Evolutionary conservation across 140 eudicot genomes (phyloP).

Genomic region (Senecio squalidus): DNA sequence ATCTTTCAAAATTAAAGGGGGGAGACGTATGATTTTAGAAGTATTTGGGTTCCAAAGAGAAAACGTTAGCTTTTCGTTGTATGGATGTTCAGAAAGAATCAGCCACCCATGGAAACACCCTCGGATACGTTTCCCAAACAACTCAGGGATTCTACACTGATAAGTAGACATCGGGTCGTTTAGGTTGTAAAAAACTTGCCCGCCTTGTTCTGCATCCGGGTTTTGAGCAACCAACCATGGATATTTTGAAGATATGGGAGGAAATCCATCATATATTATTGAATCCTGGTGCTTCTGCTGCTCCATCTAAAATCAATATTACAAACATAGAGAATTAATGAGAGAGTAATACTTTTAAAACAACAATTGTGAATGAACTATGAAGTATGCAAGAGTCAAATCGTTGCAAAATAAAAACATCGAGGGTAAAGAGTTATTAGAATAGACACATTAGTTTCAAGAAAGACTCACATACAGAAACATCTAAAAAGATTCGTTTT

Average conservation of each 20-base stretch:
- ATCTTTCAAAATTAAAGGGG: neutral
- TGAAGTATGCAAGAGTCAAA: too few relatives aligned
- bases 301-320: neutral
- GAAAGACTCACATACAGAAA: too few relatives aligned
- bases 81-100: constrained; percentile 9
- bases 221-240: neutral
- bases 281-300: neutral
- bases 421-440: too few relatives aligned
- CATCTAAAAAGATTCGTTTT: too few relatives aligned
- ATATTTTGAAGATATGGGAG: neutral
- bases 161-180: neutral
- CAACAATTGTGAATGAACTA: too few relatives aligned
- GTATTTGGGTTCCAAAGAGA: constrained; percentile 11
- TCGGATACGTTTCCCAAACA: constrained; percentile 1
- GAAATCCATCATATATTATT: neutral
- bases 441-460: too few relatives aligned
- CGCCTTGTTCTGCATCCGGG: neutral
- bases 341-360: too few relatives aligned
- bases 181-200: neutral
- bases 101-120: constrained; percentile 15
- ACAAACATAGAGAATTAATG: too few relatives aligned
- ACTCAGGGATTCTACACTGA: neutral
- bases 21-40: neutral
- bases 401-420: too few relatives aligned
- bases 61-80: neutral